Evolutionary conservation across 768 basidiomycete genomes (phyloP), one percentile per base, ranked within the genome.

Genomic region (Suillus subalutaceus): DNA sequence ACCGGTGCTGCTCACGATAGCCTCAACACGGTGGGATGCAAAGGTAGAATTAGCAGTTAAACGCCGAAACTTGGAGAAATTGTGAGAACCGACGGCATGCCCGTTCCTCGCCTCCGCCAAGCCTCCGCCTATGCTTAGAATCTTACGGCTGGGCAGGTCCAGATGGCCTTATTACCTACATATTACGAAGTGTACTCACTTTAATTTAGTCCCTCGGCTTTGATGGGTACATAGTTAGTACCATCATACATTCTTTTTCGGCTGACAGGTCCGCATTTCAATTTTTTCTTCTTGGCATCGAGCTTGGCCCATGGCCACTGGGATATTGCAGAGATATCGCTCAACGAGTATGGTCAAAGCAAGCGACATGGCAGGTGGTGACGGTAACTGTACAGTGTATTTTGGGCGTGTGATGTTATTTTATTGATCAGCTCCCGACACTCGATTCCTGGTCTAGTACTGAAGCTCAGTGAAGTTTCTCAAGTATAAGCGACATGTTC

Each of bases 21-120:
- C 23, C 40, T 40, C 38, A 16, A 59, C 40, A 18, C 16, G 26
- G 59, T 20, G 23, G 26, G 58, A 20, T 3, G 40, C 30, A 15
- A 41, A 60, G 40, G 26, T 40, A 55, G 18, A 0, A 10, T 13
- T 40, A 16, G 23, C 8, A 26, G 58, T 41, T 13, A 53, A 40
- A 57, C 12, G 13, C 37, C 35, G 38, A 13, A 38, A 15, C 6
- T 1, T 57, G 56, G 1, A 15, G 26, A 6, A 43, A 18, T 43
- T 41, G 23, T 43, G 59, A 26, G 40, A 40, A 40, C 4, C 1
- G 15, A 57, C 32, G 55, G 55, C 32, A 56, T 2, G 32, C 10
- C 59, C 59, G 26, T 41, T 59, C 4, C 26, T 60, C 59, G 59
- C 59, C 26, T 59, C 58, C 58, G 38, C 7, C 26, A 10, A 41